Percentiles rank a stretch among this genome's conserved stretches.
These are phyloP conservation scores for Priceomyces haplophilus DNA, from an alignment of 805 yeast species.

Conservation along the genomic window DNA sequence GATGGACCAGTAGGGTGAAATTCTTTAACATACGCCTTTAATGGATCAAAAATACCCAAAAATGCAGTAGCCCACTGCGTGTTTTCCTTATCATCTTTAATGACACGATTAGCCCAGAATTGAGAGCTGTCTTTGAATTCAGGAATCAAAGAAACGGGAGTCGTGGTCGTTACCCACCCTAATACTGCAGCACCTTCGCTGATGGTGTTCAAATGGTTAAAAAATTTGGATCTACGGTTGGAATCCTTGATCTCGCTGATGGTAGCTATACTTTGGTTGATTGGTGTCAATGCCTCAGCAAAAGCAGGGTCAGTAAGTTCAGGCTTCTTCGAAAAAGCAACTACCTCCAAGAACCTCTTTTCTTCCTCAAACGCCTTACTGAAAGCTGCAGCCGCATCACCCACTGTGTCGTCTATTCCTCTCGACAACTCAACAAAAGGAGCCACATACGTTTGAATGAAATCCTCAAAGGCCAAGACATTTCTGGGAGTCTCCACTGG, in stretches of 20 bases:
- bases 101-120: constrained; percentile 89
- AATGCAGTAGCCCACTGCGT: constrained; percentile 79
- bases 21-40: constrained; percentile 71
- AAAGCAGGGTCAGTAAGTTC: constrained; percentile 52
- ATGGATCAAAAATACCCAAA: constrained; percentile 60
- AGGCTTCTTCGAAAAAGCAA: constrained; percentile 62
- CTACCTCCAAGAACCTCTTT: constrained; percentile 56
- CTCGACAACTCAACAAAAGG: constrained; percentile 59
- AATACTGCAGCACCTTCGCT: constrained; percentile 87
- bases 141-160: constrained; percentile 72
- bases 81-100: constrained; percentile 71
- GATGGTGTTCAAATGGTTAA: constrained; percentile 74
- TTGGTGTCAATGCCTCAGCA: constrained; percentile 60
- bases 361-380: constrained; percentile 58
- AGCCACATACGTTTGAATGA: constrained; percentile 49
- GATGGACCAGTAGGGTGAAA: constrained; percentile 80
- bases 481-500: constrained; percentile 21
- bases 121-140: constrained; percentile 90
- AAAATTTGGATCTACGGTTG: constrained; percentile 63
- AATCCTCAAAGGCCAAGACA: constrained; percentile 51
- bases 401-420: constrained; percentile 55
- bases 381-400: constrained; percentile 49
- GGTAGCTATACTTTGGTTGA: constrained; percentile 56
- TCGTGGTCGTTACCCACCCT: constrained; percentile 81
- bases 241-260: constrained; percentile 68